A percentile compares a stretch with the other conserved stretches of the same genome.
Conservation (phyloP, 768 basidiomycete genomes). For the Lyophyllum decastes region DNA sequence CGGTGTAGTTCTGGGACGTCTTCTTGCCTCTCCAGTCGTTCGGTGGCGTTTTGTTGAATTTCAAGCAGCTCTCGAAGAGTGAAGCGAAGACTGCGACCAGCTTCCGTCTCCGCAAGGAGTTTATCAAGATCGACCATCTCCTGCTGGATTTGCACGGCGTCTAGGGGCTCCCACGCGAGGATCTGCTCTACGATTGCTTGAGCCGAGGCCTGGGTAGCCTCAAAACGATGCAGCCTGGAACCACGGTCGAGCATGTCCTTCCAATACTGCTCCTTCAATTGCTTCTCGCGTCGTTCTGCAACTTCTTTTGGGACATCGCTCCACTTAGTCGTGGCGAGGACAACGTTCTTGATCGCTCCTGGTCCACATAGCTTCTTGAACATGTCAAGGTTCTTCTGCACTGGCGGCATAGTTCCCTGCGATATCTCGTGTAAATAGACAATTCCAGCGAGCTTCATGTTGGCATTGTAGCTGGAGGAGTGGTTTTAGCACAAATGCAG, state of each 20-base stretch:
- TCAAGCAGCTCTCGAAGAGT: not conserved
- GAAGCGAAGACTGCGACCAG: not conserved
- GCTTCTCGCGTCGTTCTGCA: slow-evolving; percentile 1
- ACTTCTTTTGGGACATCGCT: slow-evolving; percentile 24
- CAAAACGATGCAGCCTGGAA: slow-evolving; percentile 1
- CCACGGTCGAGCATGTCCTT: slow-evolving; percentile 2
- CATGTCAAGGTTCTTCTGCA: slow-evolving; percentile 44
- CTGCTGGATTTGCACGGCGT: not conserved
- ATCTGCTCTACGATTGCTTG: not conserved
- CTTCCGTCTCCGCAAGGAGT: not conserved
- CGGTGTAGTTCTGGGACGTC: not conserved
- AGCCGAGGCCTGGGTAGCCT: not conserved
- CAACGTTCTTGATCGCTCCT: slow-evolving; percentile 40
- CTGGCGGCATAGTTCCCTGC: slow-evolving; percentile 39
- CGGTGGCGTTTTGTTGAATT: not conserved
- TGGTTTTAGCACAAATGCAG: not conserved
- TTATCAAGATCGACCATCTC: not conserved
- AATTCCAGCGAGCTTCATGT: slow-evolving; percentile 27
- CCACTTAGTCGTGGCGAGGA: slow-evolving; percentile 53
- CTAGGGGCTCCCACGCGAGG: not conserved
- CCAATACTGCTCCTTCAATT: slow-evolving; percentile 7
- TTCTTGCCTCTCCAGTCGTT: not conserved
- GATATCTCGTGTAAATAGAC: slow-evolving; percentile 31
- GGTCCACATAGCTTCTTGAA: slow-evolving; percentile 51
- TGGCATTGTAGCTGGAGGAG: slow-evolving; percentile 22